phyloP scores from a whole-genome alignment of 2,329 filamentous ascomycete species.

The Cryphonectria parasitica region DNA sequence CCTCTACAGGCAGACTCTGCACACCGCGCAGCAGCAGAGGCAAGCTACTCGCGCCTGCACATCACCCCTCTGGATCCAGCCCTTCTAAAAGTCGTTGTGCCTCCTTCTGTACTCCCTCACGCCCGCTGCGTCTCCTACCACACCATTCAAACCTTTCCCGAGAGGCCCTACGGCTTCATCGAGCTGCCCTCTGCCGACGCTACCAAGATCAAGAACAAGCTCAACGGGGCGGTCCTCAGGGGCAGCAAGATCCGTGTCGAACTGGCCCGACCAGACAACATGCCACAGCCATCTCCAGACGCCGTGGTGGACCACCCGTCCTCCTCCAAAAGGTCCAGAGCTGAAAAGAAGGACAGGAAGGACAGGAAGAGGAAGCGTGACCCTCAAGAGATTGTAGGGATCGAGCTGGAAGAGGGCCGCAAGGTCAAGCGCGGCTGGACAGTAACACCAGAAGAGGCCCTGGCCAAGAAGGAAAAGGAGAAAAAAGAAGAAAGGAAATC shows the following conservation, averaged over 20 bases:
- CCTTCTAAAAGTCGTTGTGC: constrained; percentile 73
- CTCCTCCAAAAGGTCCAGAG: constrained; percentile 34
- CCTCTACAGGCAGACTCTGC: constrained; percentile 8
- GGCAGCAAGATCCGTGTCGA: constrained; percentile 86
- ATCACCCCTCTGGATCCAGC: constrained; percentile 83
- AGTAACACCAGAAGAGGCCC: constrained; percentile 59
- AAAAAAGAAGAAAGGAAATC: constrained; percentile 50
- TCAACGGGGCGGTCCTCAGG: constrained; percentile 83
- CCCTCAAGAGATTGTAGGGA: constrained; percentile 61
- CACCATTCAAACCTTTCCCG: constrained; percentile 81
- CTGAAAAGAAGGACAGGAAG: constrained; percentile 43
- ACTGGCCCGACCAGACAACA: constrained; percentile 70
- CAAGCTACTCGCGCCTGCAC: constrained; percentile 68
- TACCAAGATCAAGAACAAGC: constrained; percentile 87
- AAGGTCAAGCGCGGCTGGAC: constrained; percentile 92
- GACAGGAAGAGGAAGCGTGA: constrained; percentile 48
- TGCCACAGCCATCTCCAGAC: constrained; percentile 43
- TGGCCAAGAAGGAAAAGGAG: constrained; percentile 50
- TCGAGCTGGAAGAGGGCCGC: constrained; percentile 72
- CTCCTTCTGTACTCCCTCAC: constrained; percentile 64
- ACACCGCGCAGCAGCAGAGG: constrained; percentile 8
- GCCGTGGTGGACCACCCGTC: constrained; percentile 28
- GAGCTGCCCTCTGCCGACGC: constrained; percentile 82
- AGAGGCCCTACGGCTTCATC: constrained; percentile 87
- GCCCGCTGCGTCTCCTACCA: constrained; percentile 90